phyloP scores from a whole-genome alignment of 2,329 filamentous ascomycete species.

The Claviceps capensis region DNA sequence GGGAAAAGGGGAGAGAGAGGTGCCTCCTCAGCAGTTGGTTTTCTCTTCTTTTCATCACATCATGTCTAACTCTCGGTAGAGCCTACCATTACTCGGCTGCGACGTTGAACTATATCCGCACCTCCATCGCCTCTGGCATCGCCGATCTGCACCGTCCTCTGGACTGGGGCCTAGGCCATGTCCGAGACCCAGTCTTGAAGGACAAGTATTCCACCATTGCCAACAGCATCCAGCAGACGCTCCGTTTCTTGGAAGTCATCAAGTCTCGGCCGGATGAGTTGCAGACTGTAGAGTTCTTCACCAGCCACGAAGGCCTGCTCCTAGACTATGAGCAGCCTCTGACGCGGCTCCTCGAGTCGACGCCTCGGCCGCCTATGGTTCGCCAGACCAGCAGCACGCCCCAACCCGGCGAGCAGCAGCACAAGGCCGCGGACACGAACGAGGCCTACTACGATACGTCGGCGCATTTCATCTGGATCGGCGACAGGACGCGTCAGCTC shows the following conservation, averaged over 20 bases:
- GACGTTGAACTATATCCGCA: conserved; percentile 85
- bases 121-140: conserved; percentile 72
- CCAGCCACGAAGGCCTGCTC: conserved; percentile 85
- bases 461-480: conserved; percentile 96
- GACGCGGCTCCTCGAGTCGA: conserved; percentile 61
- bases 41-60: not conserved
- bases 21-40: not conserved
- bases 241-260: conserved; percentile 89
- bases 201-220: conserved; percentile 79
- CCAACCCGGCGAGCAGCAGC: not conserved
- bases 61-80: conserved; percentile 22
- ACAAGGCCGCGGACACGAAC: conserved; percentile 16
- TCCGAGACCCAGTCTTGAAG: conserved; percentile 70
- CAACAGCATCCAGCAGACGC: conserved; percentile 71
- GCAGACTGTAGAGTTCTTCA: conserved; percentile 88
- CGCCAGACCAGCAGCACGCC: not conserved
- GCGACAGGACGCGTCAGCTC: conserved; percentile 86
- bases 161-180: conserved; percentile 90
- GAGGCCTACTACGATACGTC: conserved; percentile 83
- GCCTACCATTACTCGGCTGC: conserved; percentile 95
- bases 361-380: conserved; percentile 21
- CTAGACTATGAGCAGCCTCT: conserved; percentile 89
- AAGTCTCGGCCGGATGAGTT: conserved; percentile 75
- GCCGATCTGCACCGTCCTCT: conserved; percentile 88
- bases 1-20: too few species aligned